phyloP scores from a whole-genome alignment of 2,329 filamentous ascomycete genomes.

The Sordariomycetes sp. region DNA sequence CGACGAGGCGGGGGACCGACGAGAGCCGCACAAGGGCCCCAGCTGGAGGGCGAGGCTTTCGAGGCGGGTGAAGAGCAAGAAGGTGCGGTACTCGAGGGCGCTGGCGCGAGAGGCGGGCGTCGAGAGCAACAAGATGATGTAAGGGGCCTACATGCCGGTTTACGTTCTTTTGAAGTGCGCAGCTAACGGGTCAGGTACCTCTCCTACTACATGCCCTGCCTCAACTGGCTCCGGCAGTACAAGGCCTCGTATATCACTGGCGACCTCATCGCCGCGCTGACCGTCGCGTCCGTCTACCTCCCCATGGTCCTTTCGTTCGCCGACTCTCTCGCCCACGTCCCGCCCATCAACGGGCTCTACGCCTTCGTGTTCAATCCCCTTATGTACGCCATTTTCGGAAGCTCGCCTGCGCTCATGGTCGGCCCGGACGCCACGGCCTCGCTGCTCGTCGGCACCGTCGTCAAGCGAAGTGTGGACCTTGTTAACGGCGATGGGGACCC shows the following conservation, averaged over 20 bases:
- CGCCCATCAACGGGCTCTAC: slow-evolving; percentile 88
- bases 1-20: not conserved
- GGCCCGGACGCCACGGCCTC: slow-evolving; percentile 92
- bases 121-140: not conserved
- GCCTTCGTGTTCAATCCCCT: slow-evolving; percentile 87
- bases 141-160: not conserved
- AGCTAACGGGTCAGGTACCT: slow-evolving; percentile 51
- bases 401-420: slow-evolving; percentile 84
- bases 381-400: slow-evolving; percentile 82
- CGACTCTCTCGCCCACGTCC: slow-evolving; percentile 82
- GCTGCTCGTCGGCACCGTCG: slow-evolving; percentile 74
- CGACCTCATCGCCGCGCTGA: slow-evolving; percentile 77
- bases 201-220: slow-evolving; percentile 81
- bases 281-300: slow-evolving; percentile 97
- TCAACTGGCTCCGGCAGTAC: slow-evolving; percentile 87
- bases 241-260: slow-evolving; percentile 68
- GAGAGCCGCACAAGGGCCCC: not conserved
- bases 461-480: slow-evolving; percentile 66
- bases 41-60: not conserved
- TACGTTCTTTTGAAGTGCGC: not conserved
- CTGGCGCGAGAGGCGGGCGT: slow-evolving; percentile 4
- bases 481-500: slow-evolving; percentile 49
- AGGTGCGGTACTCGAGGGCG: not conserved
- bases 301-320: slow-evolving; percentile 93
- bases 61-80: slow-evolving; percentile 4